These are phyloP conservation scores for Tillandsia fasciculata DNA, from an alignment of 176 grass and related monocot genomes.

Conservation along the genomic window DNA sequence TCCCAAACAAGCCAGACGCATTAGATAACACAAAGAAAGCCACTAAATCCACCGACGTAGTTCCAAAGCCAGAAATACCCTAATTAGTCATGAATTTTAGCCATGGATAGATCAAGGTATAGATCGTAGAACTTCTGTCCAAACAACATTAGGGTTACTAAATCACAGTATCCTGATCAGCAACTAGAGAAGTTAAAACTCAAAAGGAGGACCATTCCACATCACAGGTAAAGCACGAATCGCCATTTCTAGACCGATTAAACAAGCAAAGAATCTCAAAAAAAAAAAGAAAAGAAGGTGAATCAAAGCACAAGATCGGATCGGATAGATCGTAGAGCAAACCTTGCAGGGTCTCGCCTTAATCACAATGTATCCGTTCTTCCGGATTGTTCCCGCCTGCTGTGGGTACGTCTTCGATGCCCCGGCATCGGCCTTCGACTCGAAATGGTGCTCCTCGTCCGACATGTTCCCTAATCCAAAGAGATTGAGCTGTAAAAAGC, in stretches of 20 bases:
- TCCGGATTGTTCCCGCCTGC: slow-evolving; percentile 59
- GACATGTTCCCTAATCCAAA: slow-evolving; percentile 35
- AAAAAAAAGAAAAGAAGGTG: background rate
- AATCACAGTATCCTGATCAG: too few relatives aligned
- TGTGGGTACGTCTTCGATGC: slow-evolving; percentile 64
- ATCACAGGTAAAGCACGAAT: too few relatives aligned
- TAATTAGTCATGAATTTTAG: too few relatives aligned
- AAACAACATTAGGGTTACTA: too few relatives aligned
- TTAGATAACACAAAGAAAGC: too few relatives aligned
- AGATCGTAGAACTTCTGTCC: too few relatives aligned
- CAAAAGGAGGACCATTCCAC: too few relatives aligned
- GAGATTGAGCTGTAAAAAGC: background rate
- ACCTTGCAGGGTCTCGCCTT: slow-evolving; percentile 65
- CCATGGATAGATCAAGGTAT: too few relatives aligned
- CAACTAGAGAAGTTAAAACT: too few relatives aligned
- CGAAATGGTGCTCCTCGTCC: slow-evolving; percentile 70
- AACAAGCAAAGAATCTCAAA: background rate
- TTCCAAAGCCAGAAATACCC: too few relatives aligned
- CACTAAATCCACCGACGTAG: too few relatives aligned
- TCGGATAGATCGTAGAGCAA: slow-evolving; percentile 7
- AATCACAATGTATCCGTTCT: slow-evolving; percentile 54
- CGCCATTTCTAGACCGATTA: background rate
- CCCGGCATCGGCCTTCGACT: slow-evolving; percentile 62
- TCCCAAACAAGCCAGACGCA: too few relatives aligned
- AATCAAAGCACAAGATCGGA: background rate